Conservation (phyloP, 495 filamentous ascomycete species). For the Penicillium samsonianum region DNA sequence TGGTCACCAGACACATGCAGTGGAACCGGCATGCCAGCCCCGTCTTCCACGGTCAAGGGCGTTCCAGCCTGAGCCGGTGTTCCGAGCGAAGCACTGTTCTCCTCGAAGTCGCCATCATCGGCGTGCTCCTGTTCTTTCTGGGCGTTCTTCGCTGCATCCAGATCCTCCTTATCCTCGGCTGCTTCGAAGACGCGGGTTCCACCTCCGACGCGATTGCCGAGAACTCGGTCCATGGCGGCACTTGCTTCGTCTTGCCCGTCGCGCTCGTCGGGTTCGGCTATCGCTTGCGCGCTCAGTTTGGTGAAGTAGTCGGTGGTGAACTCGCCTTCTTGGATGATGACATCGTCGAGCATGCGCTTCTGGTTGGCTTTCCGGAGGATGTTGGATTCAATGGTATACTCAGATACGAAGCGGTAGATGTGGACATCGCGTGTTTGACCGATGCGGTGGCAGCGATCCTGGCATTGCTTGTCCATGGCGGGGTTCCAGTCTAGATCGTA, state of each 20-base stretch:
- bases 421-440: constrained; percentile 98
- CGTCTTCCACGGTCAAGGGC: constrained; percentile 25
- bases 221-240: constrained; percentile 83
- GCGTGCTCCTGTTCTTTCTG: constrained; percentile 84
- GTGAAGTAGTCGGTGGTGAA: constrained; percentile 99
- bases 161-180: constrained; percentile 92
- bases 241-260: constrained; percentile 64
- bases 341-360: constrained; percentile 96
- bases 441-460: constrained; percentile 96
- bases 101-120: constrained; percentile 91
- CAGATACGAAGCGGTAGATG: constrained; percentile 95
- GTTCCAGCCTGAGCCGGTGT: constrained; percentile 38
- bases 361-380: constrained; percentile 95
- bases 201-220: constrained; percentile 58
- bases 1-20: constrained; percentile 33
- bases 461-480: constrained; percentile 99
- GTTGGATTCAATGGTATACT: constrained; percentile 98
- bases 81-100: constrained; percentile 56
- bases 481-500: constrained; percentile 99
- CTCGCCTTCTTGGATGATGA: constrained; percentile 97
- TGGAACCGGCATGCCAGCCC: constrained; percentile 18
- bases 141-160: constrained; percentile 78
- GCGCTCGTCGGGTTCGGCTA: constrained; percentile 62
- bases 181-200: constrained; percentile 71
- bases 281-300: constrained; percentile 68